A percentile compares a stretch with the other conserved stretches of the same genome.
These are phyloP conservation scores for Wickerhamomyces mucosus DNA, from an alignment of 805 yeast species.

Conservation along the genomic window DNA sequence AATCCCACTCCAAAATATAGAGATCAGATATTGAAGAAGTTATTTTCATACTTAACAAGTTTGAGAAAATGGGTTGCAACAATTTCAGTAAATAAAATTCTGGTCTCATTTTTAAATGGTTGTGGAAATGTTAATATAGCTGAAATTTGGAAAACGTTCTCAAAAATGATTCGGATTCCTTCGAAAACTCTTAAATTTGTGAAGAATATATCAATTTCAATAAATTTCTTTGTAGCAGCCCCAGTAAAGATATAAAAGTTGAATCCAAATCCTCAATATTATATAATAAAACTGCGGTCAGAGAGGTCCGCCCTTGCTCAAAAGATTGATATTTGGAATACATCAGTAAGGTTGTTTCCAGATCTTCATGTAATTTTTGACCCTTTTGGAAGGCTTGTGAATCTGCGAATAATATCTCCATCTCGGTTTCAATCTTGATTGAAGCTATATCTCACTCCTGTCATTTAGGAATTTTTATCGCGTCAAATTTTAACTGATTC, in stretches of 20 bases:
- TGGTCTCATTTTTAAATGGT: slow-evolving; percentile 30
- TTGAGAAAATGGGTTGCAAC: slow-evolving; percentile 35
- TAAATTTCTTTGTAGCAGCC: slow-evolving; percentile 27
- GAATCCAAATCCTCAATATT: slow-evolving; percentile 25
- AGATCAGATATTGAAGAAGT: slow-evolving; percentile 46
- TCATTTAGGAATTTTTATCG: slow-evolving; percentile 4
- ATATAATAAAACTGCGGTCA: slow-evolving; percentile 34
- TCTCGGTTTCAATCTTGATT: slow-evolving; percentile 14
- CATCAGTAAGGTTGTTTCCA: slow-evolving; percentile 25
- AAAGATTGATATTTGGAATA: slow-evolving; percentile 24
- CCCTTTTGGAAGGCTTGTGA: slow-evolving; percentile 26
- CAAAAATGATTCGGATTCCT: slow-evolving; percentile 37
- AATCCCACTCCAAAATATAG: slow-evolving; percentile 52
- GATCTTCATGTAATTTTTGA: slow-evolving; percentile 21
- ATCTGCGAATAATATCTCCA: slow-evolving; percentile 26
- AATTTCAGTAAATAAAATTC: slow-evolving; percentile 34
- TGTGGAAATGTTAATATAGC: slow-evolving; percentile 39
- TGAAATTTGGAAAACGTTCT: slow-evolving; percentile 33
- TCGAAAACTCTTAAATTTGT: slow-evolving; percentile 20
- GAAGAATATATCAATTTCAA: slow-evolving; percentile 23
- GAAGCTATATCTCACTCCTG: slow-evolving; percentile 4
- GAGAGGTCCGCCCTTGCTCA: slow-evolving; percentile 26
- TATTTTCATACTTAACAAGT: slow-evolving; percentile 35
- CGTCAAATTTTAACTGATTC: slow-evolving; percentile 1
- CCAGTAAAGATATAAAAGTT: slow-evolving; percentile 31